These are phyloP conservation scores for Aspergillus aculeatinus DNA, from an alignment of 2,329 filamentous ascomycete species.

Conservation along the genomic window DNA sequence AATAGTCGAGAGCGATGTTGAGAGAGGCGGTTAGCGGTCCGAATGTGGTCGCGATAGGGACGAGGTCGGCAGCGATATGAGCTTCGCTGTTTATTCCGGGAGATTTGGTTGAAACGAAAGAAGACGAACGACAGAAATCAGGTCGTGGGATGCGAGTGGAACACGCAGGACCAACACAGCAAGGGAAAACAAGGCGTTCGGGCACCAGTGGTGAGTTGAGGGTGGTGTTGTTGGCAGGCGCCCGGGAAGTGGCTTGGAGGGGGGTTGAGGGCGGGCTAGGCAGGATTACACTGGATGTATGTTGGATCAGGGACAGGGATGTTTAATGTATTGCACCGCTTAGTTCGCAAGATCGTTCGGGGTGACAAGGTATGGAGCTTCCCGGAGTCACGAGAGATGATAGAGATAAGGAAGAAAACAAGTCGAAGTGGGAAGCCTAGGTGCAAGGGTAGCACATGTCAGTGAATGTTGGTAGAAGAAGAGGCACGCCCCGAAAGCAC, in stretches of 20 bases:
- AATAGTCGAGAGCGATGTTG: neutral
- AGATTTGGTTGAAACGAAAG: slow-evolving; percentile 14
- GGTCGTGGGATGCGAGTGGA: slow-evolving; percentile 9
- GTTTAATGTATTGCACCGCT: slow-evolving; percentile 27
- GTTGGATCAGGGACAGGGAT: slow-evolving; percentile 36
- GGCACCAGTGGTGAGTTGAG: slow-evolving; percentile 33
- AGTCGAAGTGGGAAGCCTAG: slow-evolving; percentile 11
- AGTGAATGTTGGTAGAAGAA: neutral
- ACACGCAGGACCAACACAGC: slow-evolving; percentile 26
- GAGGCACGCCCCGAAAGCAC: slow-evolving; percentile 13
- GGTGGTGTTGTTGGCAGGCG: slow-evolving; percentile 30
- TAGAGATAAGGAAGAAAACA: slow-evolving; percentile 8
- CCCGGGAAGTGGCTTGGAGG: slow-evolving; percentile 30
- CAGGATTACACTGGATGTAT: slow-evolving; percentile 23
- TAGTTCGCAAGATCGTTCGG: slow-evolving; percentile 21
- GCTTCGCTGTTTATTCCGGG: neutral
- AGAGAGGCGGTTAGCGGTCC: neutral
- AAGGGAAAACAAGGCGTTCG: slow-evolving; percentile 36
- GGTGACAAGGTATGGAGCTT: slow-evolving; percentile 14
- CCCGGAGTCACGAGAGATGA: slow-evolving; percentile 12
- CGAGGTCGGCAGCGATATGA: slow-evolving; percentile 21
- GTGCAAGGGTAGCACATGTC: neutral
- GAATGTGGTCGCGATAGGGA: slow-evolving; percentile 1
- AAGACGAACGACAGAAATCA: slow-evolving; percentile 5
- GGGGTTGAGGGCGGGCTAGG: slow-evolving; percentile 14